Conservation (phyloP, 495 filamentous ascomycete species). For the Trichocladium uniseriatum region DNA sequence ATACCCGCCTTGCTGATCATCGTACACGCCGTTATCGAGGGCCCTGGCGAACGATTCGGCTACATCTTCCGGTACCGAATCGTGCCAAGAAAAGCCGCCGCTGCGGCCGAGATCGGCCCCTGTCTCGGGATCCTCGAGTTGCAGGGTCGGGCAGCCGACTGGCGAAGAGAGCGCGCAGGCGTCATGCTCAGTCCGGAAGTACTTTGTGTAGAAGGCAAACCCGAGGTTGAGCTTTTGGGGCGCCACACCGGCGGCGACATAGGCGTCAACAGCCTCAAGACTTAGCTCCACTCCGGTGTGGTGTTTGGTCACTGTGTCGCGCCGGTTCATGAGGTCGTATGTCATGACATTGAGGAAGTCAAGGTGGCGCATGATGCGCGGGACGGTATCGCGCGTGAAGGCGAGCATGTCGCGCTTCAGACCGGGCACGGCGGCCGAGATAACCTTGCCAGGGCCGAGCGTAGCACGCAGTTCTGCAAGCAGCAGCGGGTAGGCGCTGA, state of each 20-base stretch:
- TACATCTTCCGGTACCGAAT: constrained; percentile 38
- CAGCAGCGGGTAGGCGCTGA: constrained; percentile 54
- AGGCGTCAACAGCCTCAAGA: constrained; percentile 48
- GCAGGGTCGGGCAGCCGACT: constrained; percentile 52
- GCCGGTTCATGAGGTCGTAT: constrained; percentile 72
- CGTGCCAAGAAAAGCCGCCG: constrained; percentile 53
- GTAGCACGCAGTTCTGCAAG: constrained; percentile 50
- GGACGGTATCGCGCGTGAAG: constrained; percentile 54
- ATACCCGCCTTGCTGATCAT: constrained; percentile 51
- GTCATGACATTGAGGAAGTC: constrained; percentile 76
- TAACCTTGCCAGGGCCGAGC: constrained; percentile 49
- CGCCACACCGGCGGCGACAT: constrained; percentile 48
- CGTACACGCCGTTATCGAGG: constrained; percentile 44
- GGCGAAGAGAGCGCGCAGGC: constrained; percentile 38
- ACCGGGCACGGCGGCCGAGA: constrained; percentile 65
- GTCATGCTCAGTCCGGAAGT: constrained; percentile 52
- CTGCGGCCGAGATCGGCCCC: constrained; percentile 56
- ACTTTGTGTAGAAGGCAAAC: constrained; percentile 68
- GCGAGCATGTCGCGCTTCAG: constrained; percentile 62
- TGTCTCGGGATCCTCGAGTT: constrained; percentile 54
- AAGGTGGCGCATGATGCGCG: constrained; percentile 52
- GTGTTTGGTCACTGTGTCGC: constrained; percentile 58
- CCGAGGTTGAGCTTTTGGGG: constrained; percentile 58
- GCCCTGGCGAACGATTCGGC: constrained; percentile 44
- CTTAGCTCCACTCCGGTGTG: constrained; percentile 52